Percentiles rank a stretch among this genome's conserved stretches.
Evolutionary conservation across 2,329 filamentous ascomycete genomes (phyloP).

Genomic region (Hypomyces rosellus): DNA sequence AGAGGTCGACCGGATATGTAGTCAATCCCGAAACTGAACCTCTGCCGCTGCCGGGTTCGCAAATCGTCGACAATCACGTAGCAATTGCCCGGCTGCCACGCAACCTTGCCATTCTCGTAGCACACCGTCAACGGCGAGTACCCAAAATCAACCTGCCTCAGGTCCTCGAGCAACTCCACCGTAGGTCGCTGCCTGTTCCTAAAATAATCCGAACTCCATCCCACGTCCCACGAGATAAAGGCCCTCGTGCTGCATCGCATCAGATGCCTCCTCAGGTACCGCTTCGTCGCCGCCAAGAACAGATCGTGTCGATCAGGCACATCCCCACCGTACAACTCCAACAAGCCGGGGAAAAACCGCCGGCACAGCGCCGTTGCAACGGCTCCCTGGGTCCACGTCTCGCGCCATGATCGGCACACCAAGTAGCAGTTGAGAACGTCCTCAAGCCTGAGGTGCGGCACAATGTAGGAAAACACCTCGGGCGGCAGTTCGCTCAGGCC

Average conservation of each 20-base stretch:
- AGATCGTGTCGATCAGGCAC: conserved; percentile 12
- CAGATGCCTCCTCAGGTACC: conserved; percentile 13
- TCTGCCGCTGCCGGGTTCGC: conserved; percentile 12
- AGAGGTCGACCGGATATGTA: conserved; percentile 14
- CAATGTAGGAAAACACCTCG: conserved; percentile 22
- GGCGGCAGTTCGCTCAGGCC: conserved; percentile 21
- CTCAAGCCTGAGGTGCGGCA: conserved; percentile 16
- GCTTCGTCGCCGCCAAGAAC: conserved; percentile 11
- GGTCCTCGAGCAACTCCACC: conserved; percentile 1
- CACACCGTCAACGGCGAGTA: conserved; percentile 9
- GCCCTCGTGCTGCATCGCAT: conserved; percentile 1
- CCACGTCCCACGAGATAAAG: conserved; percentile 14
- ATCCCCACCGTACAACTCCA: conserved; percentile 12
- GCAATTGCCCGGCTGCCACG: conserved; percentile 19
- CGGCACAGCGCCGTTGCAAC: conserved; percentile 17
- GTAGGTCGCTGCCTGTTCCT: not conserved
- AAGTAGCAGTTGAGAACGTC: conserved; percentile 21
- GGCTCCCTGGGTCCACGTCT: conserved; percentile 18
- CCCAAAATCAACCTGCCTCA: conserved; percentile 11
- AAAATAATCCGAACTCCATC: conserved; percentile 9
- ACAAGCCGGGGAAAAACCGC: conserved; percentile 23
- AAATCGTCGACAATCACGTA: conserved; percentile 22
- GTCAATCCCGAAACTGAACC: conserved; percentile 15
- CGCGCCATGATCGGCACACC: conserved; percentile 23
- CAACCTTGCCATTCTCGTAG: conserved; percentile 21